Evolutionary conservation across 257 asterid genomes (phyloP), one percentile per base, ranked within the genome.

Genomic region (Striga asiatica): DNA sequence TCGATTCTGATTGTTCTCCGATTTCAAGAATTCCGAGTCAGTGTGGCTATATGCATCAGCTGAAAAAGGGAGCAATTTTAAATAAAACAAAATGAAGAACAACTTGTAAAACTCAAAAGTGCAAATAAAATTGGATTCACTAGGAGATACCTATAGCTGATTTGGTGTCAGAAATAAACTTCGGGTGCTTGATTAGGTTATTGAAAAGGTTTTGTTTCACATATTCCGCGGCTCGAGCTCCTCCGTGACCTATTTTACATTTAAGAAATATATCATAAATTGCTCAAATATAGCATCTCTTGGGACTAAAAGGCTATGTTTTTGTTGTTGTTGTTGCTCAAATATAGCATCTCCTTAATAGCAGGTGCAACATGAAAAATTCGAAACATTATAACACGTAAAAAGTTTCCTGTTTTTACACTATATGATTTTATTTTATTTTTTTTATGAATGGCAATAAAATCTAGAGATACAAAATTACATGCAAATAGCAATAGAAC

Each of bases 231-330:
- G 98, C 98, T 45, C 98, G 80, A 65, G 97, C 95, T 61, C 98
- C 98, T 0, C 98, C 98, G 23, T 91, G 98, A 64, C 98, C 98
- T 91, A 66, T n/a, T n/a, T n/a, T n/a, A n/a, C n/a, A n/a, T n/a
- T n/a, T n/a, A n/a, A n/a, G n/a, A n/a, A n/a, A n/a, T n/a, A n/a
- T n/a, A n/a, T n/a, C n/a, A n/a, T n/a, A n/a, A n/a, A n/a, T n/a
- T n/a, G n/a, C n/a, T n/a, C n/a, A n/a, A n/a, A n/a, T n/a, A n/a
- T n/a, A n/a, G n/a, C n/a, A n/a, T n/a, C n/a, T n/a, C n/a, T n/a
- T n/a, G n/a, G n/a, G n/a, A n/a, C n/a, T n/a, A n/a, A n/a, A n/a
- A n/a, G n/a, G n/a, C n/a, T n/a, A n/a, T n/a, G n/a, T n/a, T n/a
- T n/a, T n/a, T n/a, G n/a, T n/a, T n/a, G n/a, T n/a, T n/a, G n/a